Base-by-base conservation (phyloP, 352 stramenopile species). In the Pythium monospermum region DNA sequence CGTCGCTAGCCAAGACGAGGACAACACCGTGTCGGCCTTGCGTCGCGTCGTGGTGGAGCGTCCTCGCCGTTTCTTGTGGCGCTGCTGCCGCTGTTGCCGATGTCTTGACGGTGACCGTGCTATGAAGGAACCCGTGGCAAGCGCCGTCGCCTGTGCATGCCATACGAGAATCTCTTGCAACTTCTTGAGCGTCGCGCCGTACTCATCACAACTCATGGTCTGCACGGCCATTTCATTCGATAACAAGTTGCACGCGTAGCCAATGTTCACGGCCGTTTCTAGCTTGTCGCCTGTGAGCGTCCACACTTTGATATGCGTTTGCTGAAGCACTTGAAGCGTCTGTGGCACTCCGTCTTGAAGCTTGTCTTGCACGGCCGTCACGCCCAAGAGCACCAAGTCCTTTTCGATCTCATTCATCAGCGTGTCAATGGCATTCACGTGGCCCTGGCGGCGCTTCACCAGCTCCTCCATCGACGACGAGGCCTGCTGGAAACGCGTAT, bases 261-360 rank as follows among this genome's bases (percentile, higher is more conserved):
- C 92, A 62, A 98, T 98, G 52, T 98, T 98, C 38, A 98, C 87
- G 19, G 93, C 93, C 15, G 93, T 98, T 64, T 98, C 92, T 60
- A 92, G 80, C 68, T 98, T 98, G 69, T 98, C 93, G 16, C 91
- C 91, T 2, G 93, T 98, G 22, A 98, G 77, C 22, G 96, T 95
- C 88, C 91, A 98, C n/a, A 98, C 61, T 49, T 97, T 96, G 44
- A 98, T 96, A 27, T 90, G 89, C 3, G 89, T 92, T 43, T 90
- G 61, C 44, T 89, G 77, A 10, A 98, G 57, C 28, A 87, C 53
- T 56, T 76, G 54, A 19, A 98, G 88, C 21, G 86, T 93, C 49
- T 82, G 77, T 12, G 89, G 86, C 6, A 98, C 92, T 41, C 88
- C 91, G 46, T 76, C 69, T 58, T 98, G 91, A 7, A 98, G 66